Evolutionary conservation across 176 grass and related monocot species (phyloP), one percentile per base, ranked within the genome.

Genomic region (Eremochloa ophiuroides): DNA sequence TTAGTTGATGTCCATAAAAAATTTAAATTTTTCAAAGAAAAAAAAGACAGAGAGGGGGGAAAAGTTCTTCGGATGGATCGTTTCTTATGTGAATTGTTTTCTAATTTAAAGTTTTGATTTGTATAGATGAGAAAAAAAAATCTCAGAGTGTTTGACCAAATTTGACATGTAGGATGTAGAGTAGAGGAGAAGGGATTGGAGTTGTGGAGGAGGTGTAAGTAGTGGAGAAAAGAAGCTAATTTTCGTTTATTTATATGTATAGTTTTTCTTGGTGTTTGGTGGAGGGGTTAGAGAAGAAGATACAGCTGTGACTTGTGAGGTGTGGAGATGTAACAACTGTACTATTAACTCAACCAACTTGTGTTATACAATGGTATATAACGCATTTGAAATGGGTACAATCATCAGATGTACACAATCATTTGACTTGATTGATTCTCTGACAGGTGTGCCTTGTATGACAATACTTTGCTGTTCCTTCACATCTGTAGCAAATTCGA

Each of bases 1-100:
- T 85, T 84, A 87, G 71, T 76, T 75, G 43, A 13, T 87, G 85
- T 91, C 71, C 71, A 91, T 91, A 91, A 30, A 56, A 63, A 30
- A 30, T 48, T 62, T 14, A 64, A 10, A 40, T 58, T 46, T 58
- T 47, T 7, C 86, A 47, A 61, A 28, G 8, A 1, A 27, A 64
- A 69, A 80, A 80, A 30, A 69, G 10, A 78, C 15, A 69, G 10
- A 39, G 39, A 69, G 15, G n/a, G 39, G 39, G 55, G 20, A 56
- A 10, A 63, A 87, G 60, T 5, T 80, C 29, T 48, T 76, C 23
- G 16, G 55, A 43, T 43, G 14, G n/a, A 73, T 81, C 3, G 31
- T 20, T 55, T 75, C n/a, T 71, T 65, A n/a, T 82, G 65, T 77
- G 63, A 31, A 71, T 76, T 83, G 78, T 62, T 20, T 22, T n/a